Evolutionary conservation across 176 grass and related monocot genomes (phyloP).

Genomic region (Oryza nivara): DNA sequence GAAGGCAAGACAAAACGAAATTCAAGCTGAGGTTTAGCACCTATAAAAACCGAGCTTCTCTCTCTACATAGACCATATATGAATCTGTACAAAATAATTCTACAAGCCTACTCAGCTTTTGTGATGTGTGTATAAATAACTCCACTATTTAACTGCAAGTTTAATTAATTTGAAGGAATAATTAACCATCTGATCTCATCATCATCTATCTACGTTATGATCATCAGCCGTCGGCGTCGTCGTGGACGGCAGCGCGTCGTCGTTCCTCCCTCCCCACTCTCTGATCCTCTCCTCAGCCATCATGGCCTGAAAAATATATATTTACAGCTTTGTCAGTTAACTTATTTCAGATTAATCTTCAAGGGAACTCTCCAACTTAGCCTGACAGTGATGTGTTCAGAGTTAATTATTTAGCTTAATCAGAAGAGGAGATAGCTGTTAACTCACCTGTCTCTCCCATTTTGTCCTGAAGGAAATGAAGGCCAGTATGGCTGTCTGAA

Average conservation of each 20-base stretch:
- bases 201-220: not conserved
- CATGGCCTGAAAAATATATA: slow-evolving; percentile 46
- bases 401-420: not conserved
- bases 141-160: not conserved
- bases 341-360: not conserved
- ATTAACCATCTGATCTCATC: slow-evolving; percentile 18
- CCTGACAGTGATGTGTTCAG: not conserved
- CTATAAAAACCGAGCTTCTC: not conserved
- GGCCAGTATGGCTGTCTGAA: slow-evolving; percentile 69
- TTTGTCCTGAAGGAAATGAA: slow-evolving; percentile 75
- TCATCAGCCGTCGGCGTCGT: not conserved
- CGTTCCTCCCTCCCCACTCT: slow-evolving; percentile 64
- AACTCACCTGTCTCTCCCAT: slow-evolving; percentile 82
- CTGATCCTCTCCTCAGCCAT: slow-evolving; percentile 64
- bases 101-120: slow-evolving; percentile 11
- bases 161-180: not conserved
- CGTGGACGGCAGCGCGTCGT: slow-evolving; percentile 33
- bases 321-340: not conserved
- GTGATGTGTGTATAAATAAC: slow-evolving; percentile 16
- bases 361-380: not conserved
- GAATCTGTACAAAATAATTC: slow-evolving; percentile 42
- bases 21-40: not conserved
- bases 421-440: not conserved
- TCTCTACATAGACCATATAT: not conserved
- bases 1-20: not conserved